These are phyloP conservation scores for Croton laevigatus DNA, from an alignment of 441 rosid genomes.

Conservation along the genomic window DNA sequence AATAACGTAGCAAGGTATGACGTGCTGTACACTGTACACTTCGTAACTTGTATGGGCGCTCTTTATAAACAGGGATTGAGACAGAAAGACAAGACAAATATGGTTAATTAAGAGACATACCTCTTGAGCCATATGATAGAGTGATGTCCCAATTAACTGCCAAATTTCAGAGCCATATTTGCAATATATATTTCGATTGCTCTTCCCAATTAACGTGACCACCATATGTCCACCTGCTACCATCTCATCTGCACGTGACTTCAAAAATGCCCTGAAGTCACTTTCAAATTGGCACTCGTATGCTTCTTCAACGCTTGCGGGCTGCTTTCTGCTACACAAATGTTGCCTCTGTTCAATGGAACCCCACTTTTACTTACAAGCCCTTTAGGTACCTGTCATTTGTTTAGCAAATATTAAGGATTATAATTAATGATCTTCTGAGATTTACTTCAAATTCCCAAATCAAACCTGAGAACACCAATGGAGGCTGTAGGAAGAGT, in stretches of 20 bases:
- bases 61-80: too few relatives aligned
- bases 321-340: slow-evolving; percentile 8
- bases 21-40: too few relatives aligned
- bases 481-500: slow-evolving; percentile 25
- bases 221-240: slow-evolving; percentile 9
- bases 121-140: not conserved
- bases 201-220: not conserved
- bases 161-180: not conserved
- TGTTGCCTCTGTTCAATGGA: slow-evolving; percentile 15
- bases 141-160: not conserved
- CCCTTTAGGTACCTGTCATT: not conserved
- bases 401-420: too few relatives aligned
- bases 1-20: too few relatives aligned
- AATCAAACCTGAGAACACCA: slow-evolving; percentile 20
- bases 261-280: slow-evolving; percentile 19
- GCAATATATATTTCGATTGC: not conserved
- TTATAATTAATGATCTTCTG: too few relatives aligned
- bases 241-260: slow-evolving; percentile 18
- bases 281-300: slow-evolving; percentile 21
- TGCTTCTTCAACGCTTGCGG: slow-evolving; percentile 18
- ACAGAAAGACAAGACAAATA: too few relatives aligned
- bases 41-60: too few relatives aligned
- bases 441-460: too few relatives aligned
- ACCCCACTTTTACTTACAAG: not conserved
- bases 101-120: not conserved